Conservation (phyloP, 305 asterid species). For the Withania somnifera region DNA sequence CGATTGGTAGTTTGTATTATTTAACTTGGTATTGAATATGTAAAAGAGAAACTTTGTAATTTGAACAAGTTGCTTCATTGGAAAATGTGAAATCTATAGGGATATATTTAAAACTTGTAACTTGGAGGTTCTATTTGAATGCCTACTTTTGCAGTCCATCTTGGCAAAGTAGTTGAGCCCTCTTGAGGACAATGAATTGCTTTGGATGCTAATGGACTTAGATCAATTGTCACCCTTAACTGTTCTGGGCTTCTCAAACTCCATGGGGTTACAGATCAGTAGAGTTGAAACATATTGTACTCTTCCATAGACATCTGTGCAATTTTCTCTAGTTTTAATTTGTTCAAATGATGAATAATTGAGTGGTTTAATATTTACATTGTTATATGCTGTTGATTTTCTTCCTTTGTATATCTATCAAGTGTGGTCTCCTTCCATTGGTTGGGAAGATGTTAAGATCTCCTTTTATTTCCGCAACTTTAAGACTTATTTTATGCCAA, state of each 20-base stretch:
- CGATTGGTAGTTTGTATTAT: not conserved
- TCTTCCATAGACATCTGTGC: too few species aligned
- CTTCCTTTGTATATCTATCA: not conserved
- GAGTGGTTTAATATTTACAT: not conserved
- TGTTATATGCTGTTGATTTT: not conserved
- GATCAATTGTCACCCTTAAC: constrained; percentile 13
- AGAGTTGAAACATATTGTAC: constrained; percentile 1
- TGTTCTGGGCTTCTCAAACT: constrained; percentile 13
- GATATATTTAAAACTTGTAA: not conserved
- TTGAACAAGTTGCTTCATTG: not conserved
- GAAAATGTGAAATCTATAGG: not conserved
- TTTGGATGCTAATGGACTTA: constrained; percentile 30
- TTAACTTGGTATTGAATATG: not conserved
- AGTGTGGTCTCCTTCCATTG: not conserved
- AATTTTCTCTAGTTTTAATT: not conserved
- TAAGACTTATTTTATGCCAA: not conserved
- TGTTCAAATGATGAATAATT: not conserved
- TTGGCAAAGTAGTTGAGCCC: constrained; percentile 17
- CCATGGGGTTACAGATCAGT: constrained; percentile 12
- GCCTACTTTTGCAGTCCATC: constrained; percentile 6
- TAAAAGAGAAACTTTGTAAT: not conserved
- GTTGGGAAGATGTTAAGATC: not conserved
- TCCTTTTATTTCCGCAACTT: not conserved
- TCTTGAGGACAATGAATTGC: constrained; percentile 6
- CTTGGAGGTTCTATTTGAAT: not conserved